Conservation (phyloP, 169 alveolate genomes). For the Theileria orientalis region DNA sequence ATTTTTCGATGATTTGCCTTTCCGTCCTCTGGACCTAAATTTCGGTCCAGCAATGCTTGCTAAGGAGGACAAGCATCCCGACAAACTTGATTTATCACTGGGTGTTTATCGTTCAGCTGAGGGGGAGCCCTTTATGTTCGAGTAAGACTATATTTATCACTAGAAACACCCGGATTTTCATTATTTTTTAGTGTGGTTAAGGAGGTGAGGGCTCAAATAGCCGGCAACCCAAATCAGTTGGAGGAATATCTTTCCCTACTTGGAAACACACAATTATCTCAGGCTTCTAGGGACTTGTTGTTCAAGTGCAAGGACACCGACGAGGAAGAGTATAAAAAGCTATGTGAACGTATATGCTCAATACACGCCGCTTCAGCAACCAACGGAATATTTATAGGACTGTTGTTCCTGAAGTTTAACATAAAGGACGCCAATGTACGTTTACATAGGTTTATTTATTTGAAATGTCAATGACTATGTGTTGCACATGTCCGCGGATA, state of each 20-base stretch:
- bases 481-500: neutral
- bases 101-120: slow-evolving; percentile 51
- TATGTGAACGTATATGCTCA: slow-evolving; percentile 41
- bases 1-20: slow-evolving; percentile 26
- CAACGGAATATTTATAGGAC: slow-evolving; percentile 33
- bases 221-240: slow-evolving; percentile 29
- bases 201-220: slow-evolving; percentile 25
- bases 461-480: neutral
- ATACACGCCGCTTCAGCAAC: slow-evolving; percentile 52
- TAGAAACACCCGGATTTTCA: neutral
- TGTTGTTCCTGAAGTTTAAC: slow-evolving; percentile 23
- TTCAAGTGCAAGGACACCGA: slow-evolving; percentile 17
- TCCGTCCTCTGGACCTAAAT: slow-evolving; percentile 35
- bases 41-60: slow-evolving; percentile 55
- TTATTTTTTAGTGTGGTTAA: slow-evolving; percentile 39
- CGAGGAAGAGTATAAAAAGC: slow-evolving; percentile 34
- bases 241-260: slow-evolving; percentile 59
- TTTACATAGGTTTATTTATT: too few species aligned
- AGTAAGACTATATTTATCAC: slow-evolving; percentile 6
- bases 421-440: slow-evolving; percentile 42
- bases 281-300: slow-evolving; percentile 48
- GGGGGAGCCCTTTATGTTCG: slow-evolving; percentile 44
- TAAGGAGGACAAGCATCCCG: slow-evolving; percentile 47
- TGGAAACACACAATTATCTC: slow-evolving; percentile 47
- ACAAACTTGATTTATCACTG: slow-evolving; percentile 50